These are phyloP conservation scores for Somion occarium DNA, from an alignment of 1,284 basidiomycete species.

Conservation along the genomic window DNA sequence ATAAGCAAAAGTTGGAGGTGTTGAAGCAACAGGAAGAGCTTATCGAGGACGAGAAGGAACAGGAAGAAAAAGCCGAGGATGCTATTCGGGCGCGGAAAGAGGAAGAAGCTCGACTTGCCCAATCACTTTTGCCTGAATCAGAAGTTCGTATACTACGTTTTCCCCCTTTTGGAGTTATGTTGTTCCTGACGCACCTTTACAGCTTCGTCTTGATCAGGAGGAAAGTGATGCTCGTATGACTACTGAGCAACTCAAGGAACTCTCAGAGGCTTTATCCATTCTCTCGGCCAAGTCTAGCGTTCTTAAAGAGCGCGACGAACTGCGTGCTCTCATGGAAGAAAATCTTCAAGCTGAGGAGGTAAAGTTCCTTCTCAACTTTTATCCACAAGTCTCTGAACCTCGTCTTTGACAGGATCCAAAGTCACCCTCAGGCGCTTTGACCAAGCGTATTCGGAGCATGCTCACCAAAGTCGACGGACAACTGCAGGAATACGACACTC, in stretches of 20 bases:
- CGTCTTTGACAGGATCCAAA: conserved; percentile 55
- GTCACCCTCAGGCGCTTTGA: conserved; percentile 76
- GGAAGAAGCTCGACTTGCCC: conserved; percentile 69
- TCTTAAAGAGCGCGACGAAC: conserved; percentile 91
- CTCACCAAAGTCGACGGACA: conserved; percentile 94
- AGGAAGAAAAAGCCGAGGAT: conserved; percentile 94
- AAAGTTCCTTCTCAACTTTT: conserved; percentile 10
- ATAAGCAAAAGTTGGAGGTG: conserved; percentile 98
- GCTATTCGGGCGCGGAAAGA: conserved; percentile 84
- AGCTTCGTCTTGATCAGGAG: conserved; percentile 51
- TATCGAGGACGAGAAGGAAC: conserved; percentile 98
- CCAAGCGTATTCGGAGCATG: conserved; percentile 94
- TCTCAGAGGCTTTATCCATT: conserved; percentile 89
- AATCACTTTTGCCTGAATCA: conserved; percentile 75
- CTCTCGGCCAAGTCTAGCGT: conserved; percentile 96
- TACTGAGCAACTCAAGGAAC: conserved; percentile 91
- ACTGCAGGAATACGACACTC: conserved; percentile 87
- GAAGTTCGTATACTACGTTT: conserved; percentile 53
- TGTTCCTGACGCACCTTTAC: conserved; percentile 3
- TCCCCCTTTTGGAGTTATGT: no score
- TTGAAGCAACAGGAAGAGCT: conserved; percentile 98
- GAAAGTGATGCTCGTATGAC: conserved; percentile 84
- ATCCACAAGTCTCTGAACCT: neutral
- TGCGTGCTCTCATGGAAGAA: conserved; percentile 88
- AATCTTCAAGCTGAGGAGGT: conserved; percentile 87